A percentile compares a stretch with the other conserved stretches of the same genome.
phyloP scores from a whole-genome alignment of 2,329 filamentous ascomycete species.

The Diaporthe australafricana region DNA sequence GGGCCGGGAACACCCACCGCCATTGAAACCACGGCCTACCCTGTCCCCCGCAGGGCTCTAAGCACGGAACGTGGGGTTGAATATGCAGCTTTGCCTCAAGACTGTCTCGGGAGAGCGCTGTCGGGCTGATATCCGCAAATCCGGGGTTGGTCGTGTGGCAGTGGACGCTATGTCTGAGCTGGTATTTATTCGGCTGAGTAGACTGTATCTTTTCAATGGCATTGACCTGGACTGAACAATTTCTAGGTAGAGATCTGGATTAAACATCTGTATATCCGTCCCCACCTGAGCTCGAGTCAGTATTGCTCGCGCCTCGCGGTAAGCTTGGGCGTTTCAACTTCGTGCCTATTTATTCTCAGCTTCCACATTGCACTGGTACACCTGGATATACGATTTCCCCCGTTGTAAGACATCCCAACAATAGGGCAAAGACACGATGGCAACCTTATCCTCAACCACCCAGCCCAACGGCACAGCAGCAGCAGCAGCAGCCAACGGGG shows the following conservation, averaged over 20 bases:
- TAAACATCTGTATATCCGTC: not conserved
- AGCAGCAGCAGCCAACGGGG: not conserved
- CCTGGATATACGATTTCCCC: not conserved
- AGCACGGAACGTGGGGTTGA: constrained; percentile 25
- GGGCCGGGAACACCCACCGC: not conserved
- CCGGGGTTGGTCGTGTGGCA: constrained; percentile 2
- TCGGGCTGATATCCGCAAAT: constrained; percentile 4
- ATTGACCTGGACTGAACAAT: not conserved
- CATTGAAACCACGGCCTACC: not conserved
- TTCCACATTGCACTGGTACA: not conserved
- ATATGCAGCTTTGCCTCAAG: not conserved
- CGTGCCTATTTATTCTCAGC: not conserved
- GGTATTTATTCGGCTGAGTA: not conserved
- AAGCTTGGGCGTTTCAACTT: not conserved
- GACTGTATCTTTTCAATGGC: not conserved
- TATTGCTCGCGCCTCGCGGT: not conserved
- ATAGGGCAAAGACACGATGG: not conserved
- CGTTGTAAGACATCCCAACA: not conserved
- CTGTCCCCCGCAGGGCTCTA: not conserved
- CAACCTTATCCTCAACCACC: not conserved
- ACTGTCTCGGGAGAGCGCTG: not conserved
- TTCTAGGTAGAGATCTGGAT: not conserved
- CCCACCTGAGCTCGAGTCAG: not conserved
- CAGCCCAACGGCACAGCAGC: not conserved
- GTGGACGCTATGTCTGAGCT: not conserved